phyloP scores from a whole-genome alignment of 148 eudicot species.

The Camellia sinensis region DNA sequence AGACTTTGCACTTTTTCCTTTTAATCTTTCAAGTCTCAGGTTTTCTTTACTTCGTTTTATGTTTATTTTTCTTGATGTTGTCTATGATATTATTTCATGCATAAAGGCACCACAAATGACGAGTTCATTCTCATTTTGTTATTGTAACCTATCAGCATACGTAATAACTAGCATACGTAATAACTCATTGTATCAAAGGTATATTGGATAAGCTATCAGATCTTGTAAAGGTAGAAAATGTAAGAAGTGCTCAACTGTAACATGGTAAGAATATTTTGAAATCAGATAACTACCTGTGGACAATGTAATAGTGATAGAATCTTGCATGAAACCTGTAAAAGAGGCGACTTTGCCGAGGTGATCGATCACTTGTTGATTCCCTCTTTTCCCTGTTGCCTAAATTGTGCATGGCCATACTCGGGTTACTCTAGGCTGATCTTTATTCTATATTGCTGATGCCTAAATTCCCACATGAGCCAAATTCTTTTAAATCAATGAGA shows the following conservation, averaged over 20 bases:
- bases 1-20: too few species aligned
- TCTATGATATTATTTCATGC: too few species aligned
- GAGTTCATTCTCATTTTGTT: too few species aligned
- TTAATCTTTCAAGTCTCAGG: too few species aligned
- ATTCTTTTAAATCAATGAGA: background rate
- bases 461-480: conserved; percentile 5
- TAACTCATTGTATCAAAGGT: too few species aligned
- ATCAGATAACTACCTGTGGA: background rate
- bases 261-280: background rate
- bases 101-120: too few species aligned
- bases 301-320: background rate
- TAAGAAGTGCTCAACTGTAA: background rate
- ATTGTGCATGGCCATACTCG: conserved; percentile 13
- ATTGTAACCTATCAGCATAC: too few species aligned
- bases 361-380: conserved; percentile 20
- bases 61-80: too few species aligned
- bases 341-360: conserved; percentile 40
- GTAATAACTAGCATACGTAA: too few species aligned
- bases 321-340: background rate
- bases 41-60: too few species aligned
- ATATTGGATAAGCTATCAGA: background rate
- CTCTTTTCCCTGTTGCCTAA: conserved; percentile 40
- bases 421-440: background rate
- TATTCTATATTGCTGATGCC: conserved; percentile 11
- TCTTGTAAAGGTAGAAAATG: background rate